Evolutionary conservation across 2,329 filamentous ascomycete genomes (phyloP).

Genomic region (Akanthomyces uredinophilus): DNA sequence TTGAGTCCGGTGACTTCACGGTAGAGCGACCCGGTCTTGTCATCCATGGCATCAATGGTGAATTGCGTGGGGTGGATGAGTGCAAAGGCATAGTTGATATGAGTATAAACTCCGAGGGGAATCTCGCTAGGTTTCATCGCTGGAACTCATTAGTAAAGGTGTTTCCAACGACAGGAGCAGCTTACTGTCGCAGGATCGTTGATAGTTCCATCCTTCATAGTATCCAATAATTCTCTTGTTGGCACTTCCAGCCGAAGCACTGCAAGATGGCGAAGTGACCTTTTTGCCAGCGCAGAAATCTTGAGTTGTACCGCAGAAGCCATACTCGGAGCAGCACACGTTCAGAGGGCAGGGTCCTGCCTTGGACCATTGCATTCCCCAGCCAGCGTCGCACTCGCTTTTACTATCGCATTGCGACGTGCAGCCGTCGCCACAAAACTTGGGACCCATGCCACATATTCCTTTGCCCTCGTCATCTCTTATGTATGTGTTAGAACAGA

Average conservation of each 20-base stretch:
- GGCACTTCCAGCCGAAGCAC: neutral
- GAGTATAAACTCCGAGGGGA: constrained; percentile 24
- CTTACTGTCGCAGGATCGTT: neutral
- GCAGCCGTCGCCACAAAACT: constrained; percentile 16
- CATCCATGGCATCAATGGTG: constrained; percentile 19
- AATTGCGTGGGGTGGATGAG: constrained; percentile 26
- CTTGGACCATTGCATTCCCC: constrained; percentile 23
- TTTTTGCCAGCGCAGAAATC: constrained; percentile 22
- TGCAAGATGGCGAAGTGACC: constrained; percentile 14
- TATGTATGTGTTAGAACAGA: neutral
- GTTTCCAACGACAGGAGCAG: no score
- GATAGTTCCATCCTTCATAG: constrained; percentile 26
- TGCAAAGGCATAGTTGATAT: constrained; percentile 32
- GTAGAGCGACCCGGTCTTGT: constrained; percentile 11
- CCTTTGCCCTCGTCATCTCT: neutral
- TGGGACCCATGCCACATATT: constrained; percentile 4
- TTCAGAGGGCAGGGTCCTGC: constrained; percentile 30
- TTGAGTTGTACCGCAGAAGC: constrained; percentile 29
- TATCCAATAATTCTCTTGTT: constrained; percentile 26
- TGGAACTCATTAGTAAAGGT: no score
- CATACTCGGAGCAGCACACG: constrained; percentile 31
- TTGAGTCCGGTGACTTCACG: constrained; percentile 23
- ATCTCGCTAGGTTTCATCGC: constrained; percentile 18
- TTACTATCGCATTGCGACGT: constrained; percentile 22
- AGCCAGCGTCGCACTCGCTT: constrained; percentile 28